phyloP scores from a whole-genome alignment of 2,329 filamentous ascomycete genomes.

The Monilinia aucupariae region DNA sequence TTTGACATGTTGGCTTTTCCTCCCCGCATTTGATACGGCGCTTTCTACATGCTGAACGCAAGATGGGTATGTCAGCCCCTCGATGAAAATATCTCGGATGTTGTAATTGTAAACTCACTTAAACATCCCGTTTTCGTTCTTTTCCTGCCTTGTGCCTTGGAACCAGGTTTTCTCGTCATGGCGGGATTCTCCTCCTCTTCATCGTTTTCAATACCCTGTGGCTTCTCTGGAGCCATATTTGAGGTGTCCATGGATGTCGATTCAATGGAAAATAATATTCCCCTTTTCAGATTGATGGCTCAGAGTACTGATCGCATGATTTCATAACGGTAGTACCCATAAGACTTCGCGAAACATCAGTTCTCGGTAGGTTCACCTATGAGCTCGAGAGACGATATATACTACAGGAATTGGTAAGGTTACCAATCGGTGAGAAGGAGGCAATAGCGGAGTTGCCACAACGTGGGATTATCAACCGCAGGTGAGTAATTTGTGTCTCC shows the following conservation, averaged over 20 bases:
- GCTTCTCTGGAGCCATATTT: neutral
- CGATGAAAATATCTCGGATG: neutral
- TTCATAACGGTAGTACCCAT: constrained; percentile 4
- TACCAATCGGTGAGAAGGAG: neutral
- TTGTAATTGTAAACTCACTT: constrained; percentile 50
- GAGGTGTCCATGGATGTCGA: neutral
- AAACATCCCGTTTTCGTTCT: constrained; percentile 90
- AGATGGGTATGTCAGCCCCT: neutral
- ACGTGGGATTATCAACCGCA: neutral
- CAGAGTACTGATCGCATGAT: constrained; percentile 9
- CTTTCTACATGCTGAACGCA: constrained; percentile 70
- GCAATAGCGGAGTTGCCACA: neutral
- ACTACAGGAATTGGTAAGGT: neutral
- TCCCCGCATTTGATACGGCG: constrained; percentile 97
- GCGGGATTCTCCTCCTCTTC: constrained; percentile 4
- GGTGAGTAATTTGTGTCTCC: neutral
- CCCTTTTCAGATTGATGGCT: neutral
- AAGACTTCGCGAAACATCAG: constrained; percentile 6
- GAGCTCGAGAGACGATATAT: neutral
- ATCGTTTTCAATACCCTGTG: neutral
- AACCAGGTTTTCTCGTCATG: constrained; percentile 26
- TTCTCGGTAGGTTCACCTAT: neutral
- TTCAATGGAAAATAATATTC: neutral
- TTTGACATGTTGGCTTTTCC: constrained; percentile 71
- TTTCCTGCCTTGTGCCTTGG: constrained; percentile 32